Evolutionary conservation across 768 basidiomycete species (phyloP), one percentile per base, ranked within the genome.

Genomic region (Suillus cothurnatus): DNA sequence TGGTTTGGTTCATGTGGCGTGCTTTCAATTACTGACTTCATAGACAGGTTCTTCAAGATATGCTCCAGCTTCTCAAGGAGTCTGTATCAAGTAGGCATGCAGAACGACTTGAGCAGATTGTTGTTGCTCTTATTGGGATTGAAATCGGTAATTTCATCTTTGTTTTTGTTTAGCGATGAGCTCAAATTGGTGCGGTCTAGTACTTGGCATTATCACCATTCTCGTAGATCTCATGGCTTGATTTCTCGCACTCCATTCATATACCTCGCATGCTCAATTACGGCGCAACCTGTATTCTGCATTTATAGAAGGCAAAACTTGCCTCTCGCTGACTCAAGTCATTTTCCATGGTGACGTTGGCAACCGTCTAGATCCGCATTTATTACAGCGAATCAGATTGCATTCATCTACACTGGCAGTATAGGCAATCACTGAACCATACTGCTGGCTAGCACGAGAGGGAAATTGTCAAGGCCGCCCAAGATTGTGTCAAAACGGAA

Each of bases 31-130:
- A 49, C 55, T 56, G 45, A 43, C 66, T 28, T 39, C 49, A 66
- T 52, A 32, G 63, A 23, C 69, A 95, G 93, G 93, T 98, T 60
- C 79, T 98, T 41, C 96, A 98, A 83, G 96, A 98, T 76, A 97
- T 98, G 93, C 86, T 98, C 14, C 91, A 95, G 73, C 85, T 98
- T 61, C 81, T 98, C 61, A 98, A 98, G 77, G 96, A 97, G 78
- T 93, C 93, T 14, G 95, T 97, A 31, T 93, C 93, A 32, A 94
- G 89, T 69, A 88, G 89, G 71, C 94, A 97, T 72, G 88, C 94
- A 1, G 95, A 97, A 76, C 86, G 94, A 31, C 83, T 97, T 9
- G 95, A 97, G 76, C 92, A 93, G 74, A 94, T 97, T 64, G 92
- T 97, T 68, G 97, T 97, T 67, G 88, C 87, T 59, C 81, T 97